Evolutionary conservation across 1,139 yeast species (phyloP).

Genomic region (Maudiozyma humilis): DNA sequence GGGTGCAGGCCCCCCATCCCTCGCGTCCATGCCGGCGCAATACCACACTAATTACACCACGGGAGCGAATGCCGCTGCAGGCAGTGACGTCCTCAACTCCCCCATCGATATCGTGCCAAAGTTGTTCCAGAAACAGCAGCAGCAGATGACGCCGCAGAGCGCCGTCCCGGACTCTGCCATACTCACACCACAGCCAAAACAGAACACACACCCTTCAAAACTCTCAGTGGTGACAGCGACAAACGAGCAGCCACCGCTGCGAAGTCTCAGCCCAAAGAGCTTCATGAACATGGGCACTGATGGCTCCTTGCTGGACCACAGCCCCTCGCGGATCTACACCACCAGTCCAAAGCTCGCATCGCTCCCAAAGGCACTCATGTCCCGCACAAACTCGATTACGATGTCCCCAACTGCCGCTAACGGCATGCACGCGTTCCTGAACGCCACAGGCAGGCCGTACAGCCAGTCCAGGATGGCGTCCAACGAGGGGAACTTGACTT

Average conservation of each 20-base stretch:
- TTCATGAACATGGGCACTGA: neutral
- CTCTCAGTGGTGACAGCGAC: neutral
- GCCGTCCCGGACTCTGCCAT: neutral
- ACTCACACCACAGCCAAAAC: constrained; percentile 3
- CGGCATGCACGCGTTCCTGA: neutral
- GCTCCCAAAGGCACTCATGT: neutral
- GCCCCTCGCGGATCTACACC: constrained; percentile 3
- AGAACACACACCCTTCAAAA: neutral
- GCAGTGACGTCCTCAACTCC: neutral
- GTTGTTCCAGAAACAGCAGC: constrained; percentile 1
- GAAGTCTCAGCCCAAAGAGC: neutral
- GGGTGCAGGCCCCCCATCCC: neutral
- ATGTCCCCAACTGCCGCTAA: neutral
- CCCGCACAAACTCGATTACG: neutral
- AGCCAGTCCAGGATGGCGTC: neutral
- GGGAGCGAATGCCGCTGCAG: neutral
- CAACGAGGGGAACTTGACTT: neutral
- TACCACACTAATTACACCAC: neutral
- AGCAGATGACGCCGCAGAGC: neutral
- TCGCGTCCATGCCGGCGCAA: neutral
- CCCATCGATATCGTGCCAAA: constrained; percentile 2
- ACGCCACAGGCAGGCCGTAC: neutral
- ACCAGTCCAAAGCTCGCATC: constrained; percentile 6
- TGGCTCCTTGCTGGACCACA: neutral
- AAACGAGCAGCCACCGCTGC: neutral